Evolutionary conservation across 352 stramenopile species (phyloP).

Genomic region (Pythium pectinolyticum): DNA sequence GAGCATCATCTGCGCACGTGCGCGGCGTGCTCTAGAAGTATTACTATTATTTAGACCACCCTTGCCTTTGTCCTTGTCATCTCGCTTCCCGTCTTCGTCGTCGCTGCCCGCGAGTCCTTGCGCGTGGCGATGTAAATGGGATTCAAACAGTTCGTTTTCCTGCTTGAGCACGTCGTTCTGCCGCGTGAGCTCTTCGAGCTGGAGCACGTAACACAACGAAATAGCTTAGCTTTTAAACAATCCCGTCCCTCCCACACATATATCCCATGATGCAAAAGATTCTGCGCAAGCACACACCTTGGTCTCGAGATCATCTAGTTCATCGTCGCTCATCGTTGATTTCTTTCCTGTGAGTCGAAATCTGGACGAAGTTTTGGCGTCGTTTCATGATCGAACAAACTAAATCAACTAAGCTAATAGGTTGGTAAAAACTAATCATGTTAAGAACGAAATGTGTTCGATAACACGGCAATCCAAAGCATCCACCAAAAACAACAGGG

Average conservation of each 20-base stretch:
- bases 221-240: neutral
- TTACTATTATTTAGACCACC: neutral
- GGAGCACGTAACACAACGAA: neutral
- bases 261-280: neutral
- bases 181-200: conserved; percentile 84
- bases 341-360: neutral
- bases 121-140: conserved; percentile 72
- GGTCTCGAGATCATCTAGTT: conserved; percentile 72
- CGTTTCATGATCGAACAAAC: conserved; percentile 12
- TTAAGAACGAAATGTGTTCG: neutral
- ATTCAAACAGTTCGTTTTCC: conserved; percentile 91
- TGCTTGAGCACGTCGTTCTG: conserved; percentile 89
- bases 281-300: conserved; percentile 36
- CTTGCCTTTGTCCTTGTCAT: conserved; percentile 52
- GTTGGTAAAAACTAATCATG: too few species aligned
- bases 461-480: too few species aligned
- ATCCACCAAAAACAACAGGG: neutral
- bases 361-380: neutral
- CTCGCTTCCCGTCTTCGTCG: conserved; percentile 61
- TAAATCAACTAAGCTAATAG: neutral
- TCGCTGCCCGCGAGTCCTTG: conserved; percentile 48
- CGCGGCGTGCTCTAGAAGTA: conserved; percentile 44
- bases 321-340: conserved; percentile 52
- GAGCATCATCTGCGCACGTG: conserved; percentile 64
- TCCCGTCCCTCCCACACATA: neutral